Conservation (phyloP, 169 alveolate genomes). For the Babesia caballi region DNA sequence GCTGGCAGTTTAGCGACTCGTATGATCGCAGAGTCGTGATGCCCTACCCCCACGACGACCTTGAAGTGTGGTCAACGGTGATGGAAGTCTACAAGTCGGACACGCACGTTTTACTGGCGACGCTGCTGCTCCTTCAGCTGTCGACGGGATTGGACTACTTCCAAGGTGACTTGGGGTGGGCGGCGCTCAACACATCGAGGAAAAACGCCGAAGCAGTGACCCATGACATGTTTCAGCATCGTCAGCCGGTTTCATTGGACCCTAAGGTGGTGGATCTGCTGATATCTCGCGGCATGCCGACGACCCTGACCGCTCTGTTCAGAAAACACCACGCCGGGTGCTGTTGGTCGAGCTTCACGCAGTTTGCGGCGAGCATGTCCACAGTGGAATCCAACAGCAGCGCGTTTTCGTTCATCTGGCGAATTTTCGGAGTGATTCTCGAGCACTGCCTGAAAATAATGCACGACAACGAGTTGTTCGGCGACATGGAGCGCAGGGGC, state of each 20-base stretch:
- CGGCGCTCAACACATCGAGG: not conserved
- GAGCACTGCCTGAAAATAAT: conserved; percentile 35
- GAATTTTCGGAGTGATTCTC: conserved; percentile 9
- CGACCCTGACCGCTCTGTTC: conserved; percentile 1
- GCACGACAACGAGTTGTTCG: conserved; percentile 34
- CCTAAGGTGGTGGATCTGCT: not conserved
- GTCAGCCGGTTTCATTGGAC: no score
- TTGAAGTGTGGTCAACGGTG: not conserved
- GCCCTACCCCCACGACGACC: not conserved
- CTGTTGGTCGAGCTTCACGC: conserved; percentile 11
- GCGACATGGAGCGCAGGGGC: conserved; percentile 10
- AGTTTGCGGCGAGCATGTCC: not conserved
- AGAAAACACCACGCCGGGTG: conserved; percentile 28
- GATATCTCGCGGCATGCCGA: not conserved
- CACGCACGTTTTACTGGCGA: conserved; percentile 1
- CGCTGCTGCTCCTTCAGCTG: conserved; percentile 15
- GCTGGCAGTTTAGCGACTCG: not conserved
- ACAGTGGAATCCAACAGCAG: conserved; percentile 10
- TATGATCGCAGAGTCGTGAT: not conserved
- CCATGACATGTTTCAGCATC: no score
- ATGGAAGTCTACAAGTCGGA: not conserved
- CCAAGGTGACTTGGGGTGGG: not conserved
- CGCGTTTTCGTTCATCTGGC: conserved; percentile 33
- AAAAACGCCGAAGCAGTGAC: not conserved
- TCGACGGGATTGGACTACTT: conserved; percentile 6